phyloP scores from a whole-genome alignment of 208 protist genomes.

The Wallacemonas sp. region DNA sequence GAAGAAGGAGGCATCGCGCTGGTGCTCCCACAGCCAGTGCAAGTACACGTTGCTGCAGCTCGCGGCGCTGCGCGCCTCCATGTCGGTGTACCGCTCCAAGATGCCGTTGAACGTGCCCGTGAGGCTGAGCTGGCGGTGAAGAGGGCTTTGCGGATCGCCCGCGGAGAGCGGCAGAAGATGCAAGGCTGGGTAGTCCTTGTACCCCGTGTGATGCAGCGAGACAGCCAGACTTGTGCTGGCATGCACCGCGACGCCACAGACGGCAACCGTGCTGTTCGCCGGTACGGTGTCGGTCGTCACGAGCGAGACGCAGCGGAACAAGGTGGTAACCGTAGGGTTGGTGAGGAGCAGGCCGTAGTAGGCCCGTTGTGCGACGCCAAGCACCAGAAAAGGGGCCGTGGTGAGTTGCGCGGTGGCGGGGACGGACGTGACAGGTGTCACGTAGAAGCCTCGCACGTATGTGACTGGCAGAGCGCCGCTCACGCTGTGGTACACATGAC shows the following conservation, averaged over 20 bases:
- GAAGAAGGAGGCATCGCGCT: slow-evolving; percentile 28
- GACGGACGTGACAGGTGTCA: not conserved
- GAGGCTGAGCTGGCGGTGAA: slow-evolving; percentile 22
- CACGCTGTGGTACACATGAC: not conserved
- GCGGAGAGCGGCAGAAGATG: slow-evolving; percentile 45
- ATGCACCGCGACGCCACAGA: slow-evolving; percentile 65
- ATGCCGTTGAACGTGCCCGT: slow-evolving; percentile 15
- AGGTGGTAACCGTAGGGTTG: slow-evolving; percentile 24
- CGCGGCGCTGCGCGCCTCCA: not conserved
- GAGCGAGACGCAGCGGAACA: slow-evolving; percentile 53
- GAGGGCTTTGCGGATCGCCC: slow-evolving; percentile 16
- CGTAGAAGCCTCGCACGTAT: not conserved
- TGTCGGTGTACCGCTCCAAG: not conserved
- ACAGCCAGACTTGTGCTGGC: slow-evolving; percentile 52
- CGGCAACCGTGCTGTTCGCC: slow-evolving; percentile 20
- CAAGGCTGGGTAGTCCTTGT: slow-evolving; percentile 26
- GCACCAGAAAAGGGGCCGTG: slow-evolving; percentile 20
- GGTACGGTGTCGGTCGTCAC: slow-evolving; percentile 29
- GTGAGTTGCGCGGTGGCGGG: not conserved
- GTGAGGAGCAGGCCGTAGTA: slow-evolving; percentile 43
- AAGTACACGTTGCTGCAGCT: slow-evolving; percentile 14
- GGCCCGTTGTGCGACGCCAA: slow-evolving; percentile 45
- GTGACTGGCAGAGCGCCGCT: not conserved
- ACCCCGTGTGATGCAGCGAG: slow-evolving; percentile 39
- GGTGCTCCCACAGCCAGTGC: slow-evolving; percentile 23